phyloP scores from a whole-genome alignment of 2,329 filamentous ascomycete species.

The Sclerotinia borealis region DNA sequence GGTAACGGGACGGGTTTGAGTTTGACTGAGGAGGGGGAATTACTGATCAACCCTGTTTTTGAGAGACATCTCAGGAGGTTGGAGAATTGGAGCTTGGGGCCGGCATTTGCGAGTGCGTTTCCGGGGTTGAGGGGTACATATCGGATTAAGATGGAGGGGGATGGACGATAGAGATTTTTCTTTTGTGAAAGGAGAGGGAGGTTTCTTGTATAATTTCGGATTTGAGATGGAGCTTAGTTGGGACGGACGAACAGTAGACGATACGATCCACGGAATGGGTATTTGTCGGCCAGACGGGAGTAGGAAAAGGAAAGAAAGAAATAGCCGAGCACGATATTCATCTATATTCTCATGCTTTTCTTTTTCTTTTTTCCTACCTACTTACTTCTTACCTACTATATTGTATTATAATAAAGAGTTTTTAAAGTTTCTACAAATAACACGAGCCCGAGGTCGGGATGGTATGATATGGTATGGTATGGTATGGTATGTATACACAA shows the following conservation, averaged over 20 bases:
- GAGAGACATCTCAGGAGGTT: slow-evolving; percentile 70
- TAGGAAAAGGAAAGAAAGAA: not conserved
- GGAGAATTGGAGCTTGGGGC: slow-evolving; percentile 77
- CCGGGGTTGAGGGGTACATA: slow-evolving; percentile 48
- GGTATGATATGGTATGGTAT: too few relatives aligned
- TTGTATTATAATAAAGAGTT: not conserved
- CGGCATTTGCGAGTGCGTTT: slow-evolving; percentile 59
- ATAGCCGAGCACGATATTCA: not conserved
- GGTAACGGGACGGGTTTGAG: slow-evolving; percentile 43
- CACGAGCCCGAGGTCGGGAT: not conserved
- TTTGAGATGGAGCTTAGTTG: not conserved
- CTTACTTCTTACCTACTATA: not conserved
- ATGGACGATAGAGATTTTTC: slow-evolving; percentile 19
- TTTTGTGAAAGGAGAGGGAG: too few relatives aligned
- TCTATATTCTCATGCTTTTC: not conserved
- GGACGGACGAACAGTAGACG: not conserved
- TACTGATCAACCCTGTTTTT: slow-evolving; percentile 81
- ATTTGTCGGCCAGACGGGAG: not conserved
- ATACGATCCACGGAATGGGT: not conserved
- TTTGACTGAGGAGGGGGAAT: slow-evolving; percentile 47
- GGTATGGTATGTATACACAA: too few relatives aligned
- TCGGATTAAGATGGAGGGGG: slow-evolving; percentile 27
- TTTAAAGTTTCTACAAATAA: not conserved
- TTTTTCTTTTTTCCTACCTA: not conserved
- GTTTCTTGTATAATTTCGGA: not conserved